phyloP scores from a whole-genome alignment of 495 filamentous ascomycete species.

The Neurospora sp. region DNA sequence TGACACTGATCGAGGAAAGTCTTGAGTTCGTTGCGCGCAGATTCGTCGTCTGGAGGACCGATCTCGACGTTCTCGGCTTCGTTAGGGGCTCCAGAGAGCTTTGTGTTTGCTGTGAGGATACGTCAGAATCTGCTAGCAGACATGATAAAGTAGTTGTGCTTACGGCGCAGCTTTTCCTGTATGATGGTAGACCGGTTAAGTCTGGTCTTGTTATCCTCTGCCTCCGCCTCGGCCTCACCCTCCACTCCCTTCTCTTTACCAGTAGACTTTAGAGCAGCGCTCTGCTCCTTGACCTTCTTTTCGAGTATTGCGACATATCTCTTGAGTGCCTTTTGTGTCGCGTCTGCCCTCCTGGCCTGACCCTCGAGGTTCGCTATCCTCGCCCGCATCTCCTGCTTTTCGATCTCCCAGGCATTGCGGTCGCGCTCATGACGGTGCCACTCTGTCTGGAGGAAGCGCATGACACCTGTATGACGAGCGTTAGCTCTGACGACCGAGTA shows the following conservation, averaged over 20 bases:
- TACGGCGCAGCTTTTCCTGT: slow-evolving; percentile 39
- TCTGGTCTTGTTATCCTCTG: slow-evolving; percentile 24
- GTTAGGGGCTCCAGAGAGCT: slow-evolving; percentile 1
- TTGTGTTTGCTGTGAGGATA: neutral
- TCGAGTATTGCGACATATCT: slow-evolving; percentile 89
- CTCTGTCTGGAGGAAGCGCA: slow-evolving; percentile 98
- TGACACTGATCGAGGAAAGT: slow-evolving; percentile 54
- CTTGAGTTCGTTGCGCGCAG: slow-evolving; percentile 46
- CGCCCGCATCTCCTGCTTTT: slow-evolving; percentile 97
- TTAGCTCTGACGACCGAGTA: slow-evolving; percentile 5
- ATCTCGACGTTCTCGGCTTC: slow-evolving; percentile 15
- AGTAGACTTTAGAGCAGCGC: slow-evolving; percentile 28
- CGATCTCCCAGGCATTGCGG: slow-evolving; percentile 97
- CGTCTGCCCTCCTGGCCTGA: slow-evolving; percentile 72
- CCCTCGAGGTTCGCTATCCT: slow-evolving; percentile 94
- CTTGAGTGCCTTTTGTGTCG: slow-evolving; percentile 73
- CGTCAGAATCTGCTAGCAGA: neutral
- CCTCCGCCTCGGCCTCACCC: slow-evolving; percentile 13
- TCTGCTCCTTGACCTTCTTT: slow-evolving; percentile 72
- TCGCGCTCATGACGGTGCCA: slow-evolving; percentile 98
- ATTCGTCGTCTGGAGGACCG: slow-evolving; percentile 38
- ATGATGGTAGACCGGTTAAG: slow-evolving; percentile 35
- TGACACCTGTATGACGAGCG: slow-evolving; percentile 58
- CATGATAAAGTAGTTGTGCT: neutral
- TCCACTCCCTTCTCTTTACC: neutral